Percentiles rank a stretch among this genome's conserved stretches.
Conservation (phyloP, 2,329 filamentous ascomycete genomes). For the Verticillium isaacii region DNA sequence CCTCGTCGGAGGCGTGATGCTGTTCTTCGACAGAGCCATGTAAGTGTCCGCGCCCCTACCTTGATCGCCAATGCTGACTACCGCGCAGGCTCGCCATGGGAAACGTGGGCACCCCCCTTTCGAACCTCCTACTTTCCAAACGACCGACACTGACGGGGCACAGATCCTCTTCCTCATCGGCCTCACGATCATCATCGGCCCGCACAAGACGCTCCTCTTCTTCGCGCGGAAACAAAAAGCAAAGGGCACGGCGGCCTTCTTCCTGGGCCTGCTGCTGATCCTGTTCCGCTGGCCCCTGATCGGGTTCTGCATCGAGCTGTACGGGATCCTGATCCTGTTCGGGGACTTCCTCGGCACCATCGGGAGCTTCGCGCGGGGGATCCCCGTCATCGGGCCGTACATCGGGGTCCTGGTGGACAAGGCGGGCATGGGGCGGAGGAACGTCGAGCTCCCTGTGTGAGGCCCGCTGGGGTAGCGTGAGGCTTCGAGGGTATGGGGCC, state of each 20-base stretch:
- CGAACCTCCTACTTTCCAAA: constrained; percentile 2
- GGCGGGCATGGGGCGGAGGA: constrained; percentile 63
- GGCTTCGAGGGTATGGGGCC: too few relatives aligned
- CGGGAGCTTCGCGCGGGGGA: constrained; percentile 75
- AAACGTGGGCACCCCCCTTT: constrained; percentile 58
- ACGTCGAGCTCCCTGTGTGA: constrained; percentile 74
- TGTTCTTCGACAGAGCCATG: constrained; percentile 98
- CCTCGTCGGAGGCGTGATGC: constrained; percentile 85
- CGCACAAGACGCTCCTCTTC: constrained; percentile 86
- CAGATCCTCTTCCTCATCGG: constrained; percentile 98
- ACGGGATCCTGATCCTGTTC: constrained; percentile 90
- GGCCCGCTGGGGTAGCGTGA: background rate
- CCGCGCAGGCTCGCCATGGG: constrained; percentile 83
- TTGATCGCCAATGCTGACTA: constrained; percentile 8
- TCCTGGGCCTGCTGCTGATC: constrained; percentile 77
- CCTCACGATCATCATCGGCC: constrained; percentile 90
- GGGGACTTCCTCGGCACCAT: constrained; percentile 96
- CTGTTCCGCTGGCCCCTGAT: constrained; percentile 85
- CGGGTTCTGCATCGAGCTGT: constrained; percentile 85
- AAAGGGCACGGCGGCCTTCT: constrained; percentile 86
- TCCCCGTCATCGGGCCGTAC: constrained; percentile 83
- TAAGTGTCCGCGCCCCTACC: constrained; percentile 37
- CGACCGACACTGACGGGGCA: constrained; percentile 6
- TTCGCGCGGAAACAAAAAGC: constrained; percentile 92
- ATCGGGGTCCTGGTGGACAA: constrained; percentile 71